phyloP scores from a whole-genome alignment of 441 rosid genomes.

The Erodium moschatum region DNA sequence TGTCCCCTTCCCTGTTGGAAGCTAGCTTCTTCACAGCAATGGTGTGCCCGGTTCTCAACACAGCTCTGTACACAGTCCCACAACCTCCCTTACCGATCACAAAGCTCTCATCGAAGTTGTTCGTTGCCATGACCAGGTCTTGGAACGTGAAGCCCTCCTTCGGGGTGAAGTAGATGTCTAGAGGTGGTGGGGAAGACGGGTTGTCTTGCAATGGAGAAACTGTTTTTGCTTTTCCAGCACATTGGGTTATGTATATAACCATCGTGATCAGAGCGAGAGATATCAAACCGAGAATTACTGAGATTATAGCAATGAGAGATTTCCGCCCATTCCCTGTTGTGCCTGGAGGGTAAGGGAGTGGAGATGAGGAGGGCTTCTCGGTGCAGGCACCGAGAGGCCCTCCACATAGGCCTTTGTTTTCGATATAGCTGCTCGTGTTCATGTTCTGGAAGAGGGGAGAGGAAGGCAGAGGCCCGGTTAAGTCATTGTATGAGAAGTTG shows the following conservation, averaged over 20 bases:
- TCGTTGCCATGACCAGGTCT: slow-evolving; percentile 66
- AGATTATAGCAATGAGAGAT: slow-evolving; percentile 38
- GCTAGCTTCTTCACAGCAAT: slow-evolving; percentile 72
- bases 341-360: slow-evolving; percentile 28
- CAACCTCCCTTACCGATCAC: slow-evolving; percentile 79
- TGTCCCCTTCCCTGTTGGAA: slow-evolving; percentile 71
- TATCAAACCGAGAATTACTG: slow-evolving; percentile 58
- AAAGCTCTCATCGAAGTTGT: slow-evolving; percentile 68
- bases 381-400: slow-evolving; percentile 50
- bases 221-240: not conserved
- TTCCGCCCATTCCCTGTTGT: slow-evolving; percentile 18
- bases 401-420: slow-evolving; percentile 81
- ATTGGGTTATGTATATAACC: too few species aligned
- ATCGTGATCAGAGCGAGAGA: slow-evolving; percentile 58
- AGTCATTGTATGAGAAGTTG: slow-evolving; percentile 84
- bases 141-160: slow-evolving; percentile 72
- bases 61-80: slow-evolving; percentile 84
- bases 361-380: slow-evolving; percentile 27
- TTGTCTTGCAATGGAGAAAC: slow-evolving; percentile 44
- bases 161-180: slow-evolving; percentile 70
- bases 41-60: slow-evolving; percentile 60
- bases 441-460: slow-evolving; percentile 55
- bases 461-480: slow-evolving; percentile 63
- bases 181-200: slow-evolving; percentile 37
- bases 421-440: slow-evolving; percentile 56